Evolutionary conservation across 805 yeast species (phyloP), one percentile per base, ranked within the genome.

Genomic region (Debaryomyces hansenii): DNA sequence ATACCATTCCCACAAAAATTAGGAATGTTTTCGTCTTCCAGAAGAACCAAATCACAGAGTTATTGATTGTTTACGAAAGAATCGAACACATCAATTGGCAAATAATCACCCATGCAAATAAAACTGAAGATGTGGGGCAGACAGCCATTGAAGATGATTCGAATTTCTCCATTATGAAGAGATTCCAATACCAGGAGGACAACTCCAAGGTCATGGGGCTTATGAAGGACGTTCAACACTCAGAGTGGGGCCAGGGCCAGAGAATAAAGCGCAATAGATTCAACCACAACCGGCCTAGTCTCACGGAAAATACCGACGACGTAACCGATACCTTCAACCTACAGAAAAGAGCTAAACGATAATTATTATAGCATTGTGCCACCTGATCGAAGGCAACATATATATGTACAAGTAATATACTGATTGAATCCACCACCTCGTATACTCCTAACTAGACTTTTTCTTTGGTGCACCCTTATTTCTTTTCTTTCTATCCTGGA

Each of bases 381-480:
- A 21, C 37, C 34, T 31, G 14, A 12, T 31, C 34, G 8, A n/a
- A 31, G 16, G 34, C 14, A 14, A 31, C 16, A 6, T 31, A 31
- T 41, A 42, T 28, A 29, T 42, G 27, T 18, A 37, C 38, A 41
- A 37, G 35, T 33, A 37, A n/a, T 32, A 31, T 9, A 14, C 18
- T 8, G 15, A 5, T 21, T 2, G 24, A 11, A 20, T n/a, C 12
- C 12, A 33, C 18, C 20, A 3, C 20, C 21, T 10, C 9, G 40
- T 21, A 21, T 41, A 31, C 34, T 31, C 14, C 27, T 24, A 58
- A 45, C 59, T 54, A 27, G 57, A 50, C 69, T 78, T 80, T 75
- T 87, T 87, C 74, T 84, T 80, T 57, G 94, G 95, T 10, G 94
- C 90, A 66, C 92, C 91, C 68, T 87, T 87, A 67, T 89, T 91